Evolutionary conservation across 495 filamentous ascomycete species (phyloP), one percentile per base, ranked within the genome.

Genomic region (Podospora anserina): DNA sequence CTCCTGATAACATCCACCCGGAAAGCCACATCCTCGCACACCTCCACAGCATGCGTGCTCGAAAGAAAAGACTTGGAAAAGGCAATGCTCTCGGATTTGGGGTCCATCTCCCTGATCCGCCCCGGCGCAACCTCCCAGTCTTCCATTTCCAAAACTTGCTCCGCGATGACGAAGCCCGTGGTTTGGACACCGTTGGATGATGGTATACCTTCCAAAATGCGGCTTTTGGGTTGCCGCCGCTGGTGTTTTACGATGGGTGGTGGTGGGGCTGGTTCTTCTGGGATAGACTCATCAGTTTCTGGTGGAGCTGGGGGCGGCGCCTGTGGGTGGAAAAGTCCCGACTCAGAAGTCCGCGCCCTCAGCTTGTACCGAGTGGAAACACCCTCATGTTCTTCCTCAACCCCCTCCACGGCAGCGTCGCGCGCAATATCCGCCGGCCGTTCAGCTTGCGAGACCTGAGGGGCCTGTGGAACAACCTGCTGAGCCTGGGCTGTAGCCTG

Each of bases 51-150:
- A 13, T 77, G 67, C 54, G 70, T 68, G 32, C 72, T 71, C 4
- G 73, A 67, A 5, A 82, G 72, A 66, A 74, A 82, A 6, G 80
- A 60, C n/a, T 78, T 79, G 15, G 81, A 83, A 68, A 76, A 82
- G 19, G 78, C 79, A 20, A 80, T 68, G 78, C 78, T 76, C 13
- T 78, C 71, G 9, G 68, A 49, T 1, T 69, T 61, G 2, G 55
- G 56, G 2, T 61, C 65, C 15, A 19, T 34, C 23, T 73, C 72
- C 1, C 61, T 54, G 59, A 76, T 67, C 2, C 71, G 66, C 6
- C 74, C 74, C 0, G 74, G 74, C 3, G 74, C 74, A 1, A 76
- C 13, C 26, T 75, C 72, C 72, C 72, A 75, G 15, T 76, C 68
- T 65, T 82, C 80, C 70, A 83, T 78, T 59, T 82, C 75, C 2